Conservation (phyloP, 306 rosid species). For the Acacia melanoxylon region DNA sequence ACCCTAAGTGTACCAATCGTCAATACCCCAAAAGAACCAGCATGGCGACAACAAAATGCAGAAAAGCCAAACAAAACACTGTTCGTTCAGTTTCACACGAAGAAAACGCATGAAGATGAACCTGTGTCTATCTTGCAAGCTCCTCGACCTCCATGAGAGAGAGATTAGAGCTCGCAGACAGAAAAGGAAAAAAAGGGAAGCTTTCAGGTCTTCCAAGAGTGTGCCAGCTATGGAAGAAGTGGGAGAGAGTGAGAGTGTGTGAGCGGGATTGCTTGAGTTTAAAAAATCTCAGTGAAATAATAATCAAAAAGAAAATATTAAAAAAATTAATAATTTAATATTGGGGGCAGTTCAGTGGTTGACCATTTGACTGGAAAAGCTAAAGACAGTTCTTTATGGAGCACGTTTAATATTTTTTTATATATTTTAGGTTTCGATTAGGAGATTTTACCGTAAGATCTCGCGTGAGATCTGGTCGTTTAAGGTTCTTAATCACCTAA, state of each 20-base stretch:
- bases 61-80: background rate
- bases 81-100: background rate
- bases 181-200: background rate
- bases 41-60: slow-evolving; percentile 1
- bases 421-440: background rate
- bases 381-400: slow-evolving; percentile 25
- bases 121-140: slow-evolving; percentile 56
- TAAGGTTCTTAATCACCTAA: background rate
- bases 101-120: slow-evolving; percentile 27
- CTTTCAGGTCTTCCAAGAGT: slow-evolving; percentile 8
- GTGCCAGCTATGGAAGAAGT: slow-evolving; percentile 24
- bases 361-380: slow-evolving; percentile 34
- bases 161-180: slow-evolving; percentile 38
- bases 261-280: slow-evolving; percentile 37
- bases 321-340: background rate
- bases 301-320: background rate
- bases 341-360: background rate
- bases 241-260: background rate
- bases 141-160: slow-evolving; percentile 41
- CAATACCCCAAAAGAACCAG: background rate
- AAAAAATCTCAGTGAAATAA: slow-evolving; percentile 14
- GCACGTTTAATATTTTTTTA: background rate
- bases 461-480: slow-evolving; percentile 17
- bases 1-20: background rate
- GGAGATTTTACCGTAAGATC: slow-evolving; percentile 27